Evolutionary conservation across 306 rosid species (phyloP).

Genomic region (Quercus variabilis): DNA sequence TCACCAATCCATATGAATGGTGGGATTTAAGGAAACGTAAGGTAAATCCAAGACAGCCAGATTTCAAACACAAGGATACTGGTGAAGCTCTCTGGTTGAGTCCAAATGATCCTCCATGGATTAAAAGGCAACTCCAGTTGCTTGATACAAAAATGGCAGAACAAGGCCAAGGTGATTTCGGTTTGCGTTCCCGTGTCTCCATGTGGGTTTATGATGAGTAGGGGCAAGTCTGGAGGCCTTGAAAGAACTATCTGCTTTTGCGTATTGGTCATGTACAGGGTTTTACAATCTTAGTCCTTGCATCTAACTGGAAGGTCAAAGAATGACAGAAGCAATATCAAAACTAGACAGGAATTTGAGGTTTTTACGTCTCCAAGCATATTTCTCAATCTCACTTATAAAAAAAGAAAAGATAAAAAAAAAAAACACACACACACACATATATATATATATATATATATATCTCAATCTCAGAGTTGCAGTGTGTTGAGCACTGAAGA

Average conservation of each 20-base stretch:
- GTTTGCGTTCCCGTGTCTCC: constrained; percentile 32
- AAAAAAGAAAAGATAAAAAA: no score
- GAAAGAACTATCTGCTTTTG: not conserved
- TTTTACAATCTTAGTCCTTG: not conserved
- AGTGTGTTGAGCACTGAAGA: not conserved
- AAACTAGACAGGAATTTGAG: not conserved
- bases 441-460: no score
- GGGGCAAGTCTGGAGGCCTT: constrained; percentile 1
- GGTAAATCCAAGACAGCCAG: constrained; percentile 46
- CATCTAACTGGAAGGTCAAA: not conserved
- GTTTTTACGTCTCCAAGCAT: not conserved
- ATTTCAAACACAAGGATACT: constrained; percentile 71
- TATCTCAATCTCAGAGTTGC: not conserved
- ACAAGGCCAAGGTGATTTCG: constrained; percentile 15
- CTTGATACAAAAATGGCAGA: constrained; percentile 42
- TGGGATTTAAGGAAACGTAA: constrained; percentile 71
- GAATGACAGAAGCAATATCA: not conserved
- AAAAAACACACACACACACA: no score
- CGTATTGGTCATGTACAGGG: not conserved
- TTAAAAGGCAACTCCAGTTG: constrained; percentile 59
- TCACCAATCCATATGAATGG: constrained; percentile 74
- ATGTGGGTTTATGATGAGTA: constrained; percentile 62
- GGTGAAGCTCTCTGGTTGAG: constrained; percentile 69
- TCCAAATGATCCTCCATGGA: constrained; percentile 75
- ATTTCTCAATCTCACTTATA: not conserved